These are phyloP conservation scores for Vigna hirtella DNA, from an alignment of 306 rosid species.

Conservation along the genomic window DNA sequence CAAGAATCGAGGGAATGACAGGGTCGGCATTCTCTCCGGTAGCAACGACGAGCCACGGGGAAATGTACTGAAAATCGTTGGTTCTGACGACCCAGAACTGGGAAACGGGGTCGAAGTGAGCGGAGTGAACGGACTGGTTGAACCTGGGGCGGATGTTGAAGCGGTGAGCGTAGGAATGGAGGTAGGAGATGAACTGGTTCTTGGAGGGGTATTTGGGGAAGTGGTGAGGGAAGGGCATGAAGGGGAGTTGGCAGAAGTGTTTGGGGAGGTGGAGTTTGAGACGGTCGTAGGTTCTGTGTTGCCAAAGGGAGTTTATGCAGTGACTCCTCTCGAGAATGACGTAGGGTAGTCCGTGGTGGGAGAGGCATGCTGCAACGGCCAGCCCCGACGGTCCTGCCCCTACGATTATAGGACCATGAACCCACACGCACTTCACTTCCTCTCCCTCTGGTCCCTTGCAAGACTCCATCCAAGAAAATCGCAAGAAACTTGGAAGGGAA, in stretches of 20 bases:
- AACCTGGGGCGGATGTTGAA: constrained; percentile 69
- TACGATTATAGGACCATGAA: constrained; percentile 65
- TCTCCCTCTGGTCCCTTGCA: constrained; percentile 49
- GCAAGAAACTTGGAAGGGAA: neutral
- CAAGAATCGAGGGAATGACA: constrained; percentile 56
- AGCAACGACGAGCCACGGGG: constrained; percentile 77
- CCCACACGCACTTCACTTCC: constrained; percentile 47
- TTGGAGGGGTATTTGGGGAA: constrained; percentile 82
- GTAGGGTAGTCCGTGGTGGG: constrained; percentile 56
- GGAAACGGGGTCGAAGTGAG: constrained; percentile 48
- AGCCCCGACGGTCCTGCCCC: constrained; percentile 59
- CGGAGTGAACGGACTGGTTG: constrained; percentile 63
- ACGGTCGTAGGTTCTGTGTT: constrained; percentile 70
- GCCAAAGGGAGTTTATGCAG: constrained; percentile 81
- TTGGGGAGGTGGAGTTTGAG: constrained; percentile 88
- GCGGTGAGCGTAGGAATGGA: constrained; percentile 67
- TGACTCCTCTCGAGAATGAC: constrained; percentile 65
- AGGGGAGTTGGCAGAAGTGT: constrained; percentile 73
- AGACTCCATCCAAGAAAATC: constrained; percentile 56
- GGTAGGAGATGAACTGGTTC: constrained; percentile 73
- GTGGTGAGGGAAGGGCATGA: constrained; percentile 60
- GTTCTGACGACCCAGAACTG: constrained; percentile 66
- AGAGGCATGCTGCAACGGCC: constrained; percentile 79
- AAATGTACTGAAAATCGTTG: constrained; percentile 54
- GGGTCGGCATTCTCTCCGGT: constrained; percentile 93